Evolutionary conservation across 2,329 filamentous ascomycete genomes (phyloP).

Genomic region (Colletotrichum agaves): DNA sequence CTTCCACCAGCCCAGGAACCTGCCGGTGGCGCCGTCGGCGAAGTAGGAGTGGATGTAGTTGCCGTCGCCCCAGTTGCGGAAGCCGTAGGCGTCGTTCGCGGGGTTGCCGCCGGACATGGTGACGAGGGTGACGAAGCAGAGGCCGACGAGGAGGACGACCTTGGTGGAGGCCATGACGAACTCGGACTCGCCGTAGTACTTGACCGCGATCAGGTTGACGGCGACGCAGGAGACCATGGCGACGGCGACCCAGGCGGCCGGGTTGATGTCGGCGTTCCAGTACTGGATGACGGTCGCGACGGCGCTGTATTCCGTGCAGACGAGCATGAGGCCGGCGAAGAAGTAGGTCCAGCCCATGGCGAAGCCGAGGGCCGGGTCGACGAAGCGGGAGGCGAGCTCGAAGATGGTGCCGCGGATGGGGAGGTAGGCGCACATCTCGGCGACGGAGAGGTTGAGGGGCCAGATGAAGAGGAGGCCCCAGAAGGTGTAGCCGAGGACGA

Average conservation of each 20-base stretch:
- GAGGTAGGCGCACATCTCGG: conserved; percentile 68
- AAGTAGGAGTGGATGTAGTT: conserved; percentile 49
- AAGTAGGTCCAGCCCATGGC: conserved; percentile 61
- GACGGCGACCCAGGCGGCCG: conserved; percentile 61
- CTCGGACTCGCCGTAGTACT: conserved; percentile 56
- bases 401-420: conserved; percentile 66
- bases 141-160: conserved; percentile 61
- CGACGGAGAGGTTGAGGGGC: conserved; percentile 58
- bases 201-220: conserved; percentile 59
- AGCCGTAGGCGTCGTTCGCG: conserved; percentile 70
- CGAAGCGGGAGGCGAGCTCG: conserved; percentile 64
- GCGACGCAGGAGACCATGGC: conserved; percentile 57
- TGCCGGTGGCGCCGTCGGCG: conserved; percentile 62
- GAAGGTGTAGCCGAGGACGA: conserved; percentile 56
- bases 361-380: conserved; percentile 68
- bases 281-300: conserved; percentile 57
- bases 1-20: conserved; percentile 67
- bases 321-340: conserved; percentile 57
- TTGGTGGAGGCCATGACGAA: conserved; percentile 68
- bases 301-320: conserved; percentile 57
- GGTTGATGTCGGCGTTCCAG: conserved; percentile 55
- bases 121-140: conserved; percentile 73
- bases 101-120: conserved; percentile 77
- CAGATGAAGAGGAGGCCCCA: conserved; percentile 58
- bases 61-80: conserved; percentile 62